phyloP scores from a whole-genome alignment of 768 basidiomycete genomes.

The Rhizopogon salebrosus region DNA sequence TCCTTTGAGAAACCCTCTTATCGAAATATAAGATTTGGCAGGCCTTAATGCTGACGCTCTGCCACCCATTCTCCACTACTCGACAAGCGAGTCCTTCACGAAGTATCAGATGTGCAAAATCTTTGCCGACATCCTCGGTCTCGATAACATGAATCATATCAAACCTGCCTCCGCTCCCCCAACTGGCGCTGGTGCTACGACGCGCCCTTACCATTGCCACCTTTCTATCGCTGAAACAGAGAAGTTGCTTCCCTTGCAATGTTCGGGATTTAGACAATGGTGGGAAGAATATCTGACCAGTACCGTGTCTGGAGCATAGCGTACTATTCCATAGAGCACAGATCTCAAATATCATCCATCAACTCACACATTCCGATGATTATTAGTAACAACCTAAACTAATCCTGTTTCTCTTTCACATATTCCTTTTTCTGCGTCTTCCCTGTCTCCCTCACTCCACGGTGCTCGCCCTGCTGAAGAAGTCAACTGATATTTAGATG shows the following conservation, averaged over 20 bases:
- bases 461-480: not conserved
- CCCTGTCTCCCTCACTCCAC: not conserved
- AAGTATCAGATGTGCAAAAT: slow-evolving; percentile 91
- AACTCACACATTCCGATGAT: not conserved
- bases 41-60: slow-evolving; percentile 34
- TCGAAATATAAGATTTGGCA: slow-evolving; percentile 10
- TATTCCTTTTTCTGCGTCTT: not conserved
- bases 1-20: not conserved
- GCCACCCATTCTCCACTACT: slow-evolving; percentile 82
- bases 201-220: slow-evolving; percentile 76
- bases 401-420: not conserved
- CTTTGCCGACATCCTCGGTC: slow-evolving; percentile 43
- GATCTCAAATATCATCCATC: not conserved
- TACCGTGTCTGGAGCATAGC: too few relatives aligned
- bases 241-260: slow-evolving; percentile 52
- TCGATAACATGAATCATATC: slow-evolving; percentile 67
- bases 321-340: not conserved
- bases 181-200: slow-evolving; percentile 56
- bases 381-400: not conserved
- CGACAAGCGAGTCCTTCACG: slow-evolving; percentile 75
- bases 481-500: not conserved
- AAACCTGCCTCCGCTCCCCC: slow-evolving; percentile 67
- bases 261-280: slow-evolving; percentile 79
- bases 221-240: slow-evolving; percentile 76
- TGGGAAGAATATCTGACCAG: slow-evolving; percentile 53